Base-by-base conservation (phyloP, 345 rosid species). In the Eucalyptus pauciflora region DNA sequence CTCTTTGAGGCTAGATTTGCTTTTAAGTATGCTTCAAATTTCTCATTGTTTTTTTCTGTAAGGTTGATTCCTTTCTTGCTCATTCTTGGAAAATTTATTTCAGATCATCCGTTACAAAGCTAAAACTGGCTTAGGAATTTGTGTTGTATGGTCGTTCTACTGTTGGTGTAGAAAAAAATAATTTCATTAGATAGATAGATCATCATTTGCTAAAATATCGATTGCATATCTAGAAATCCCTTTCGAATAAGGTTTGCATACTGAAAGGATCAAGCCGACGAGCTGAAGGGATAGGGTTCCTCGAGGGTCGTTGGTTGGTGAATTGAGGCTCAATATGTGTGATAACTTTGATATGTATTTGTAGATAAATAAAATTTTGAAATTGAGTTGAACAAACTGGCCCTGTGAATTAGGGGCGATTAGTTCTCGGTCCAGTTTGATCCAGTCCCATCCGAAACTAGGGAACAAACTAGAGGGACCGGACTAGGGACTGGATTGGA, bases 221-320 rank as follows among this genome's bases (percentile, higher is more conserved):
- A 27, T 27, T 13, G 69, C 1, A 27, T 27, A 0, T 0, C 0
- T 29, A 62, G 33, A 13, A 62, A 62, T 0, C 33, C 69, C 2
- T 62, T 62, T 62, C 0, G 33, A 62, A 62, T 27, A 29, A 29
- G 69, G 33, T 62, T 29, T 62, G 31, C 2, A 0, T 62, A 13
- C 8, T 0, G 1, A 29, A 29, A 62, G 15, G 69, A 62, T 62
- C 15, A 29, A 6, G 69, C 13, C 3, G 6, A 56, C 1, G 6
- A 56, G 62, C 62, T 2, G 12, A 29, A 62, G 33, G 33, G 16
- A 62, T 62, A 12, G 33, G 0, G 69, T 62, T 29, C 29, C 62
- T 24, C 2, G 1, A 24, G 69, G 16, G 31, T 27, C 1, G 4
- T 5, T 22, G 62, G 13, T 22, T 24, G 10, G 13, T 56, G 29